These are phyloP conservation scores for Coleophoma cylindrospora DNA, from an alignment of 2,329 filamentous ascomycete genomes.

Conservation along the genomic window DNA sequence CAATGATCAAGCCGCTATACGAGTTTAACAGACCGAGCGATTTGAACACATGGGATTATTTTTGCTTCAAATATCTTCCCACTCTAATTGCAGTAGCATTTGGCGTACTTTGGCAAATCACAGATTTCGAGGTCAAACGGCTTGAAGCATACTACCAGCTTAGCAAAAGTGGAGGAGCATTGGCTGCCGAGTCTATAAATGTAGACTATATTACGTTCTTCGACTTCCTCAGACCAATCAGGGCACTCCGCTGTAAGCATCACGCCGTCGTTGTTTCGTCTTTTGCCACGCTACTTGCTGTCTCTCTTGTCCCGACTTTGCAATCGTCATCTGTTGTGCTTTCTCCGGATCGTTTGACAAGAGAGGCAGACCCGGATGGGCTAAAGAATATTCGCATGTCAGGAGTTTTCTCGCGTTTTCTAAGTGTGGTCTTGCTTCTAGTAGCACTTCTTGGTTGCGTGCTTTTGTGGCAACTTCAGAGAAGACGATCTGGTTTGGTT, in stretches of 20 bases:
- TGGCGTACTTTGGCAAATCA: conserved; percentile 62
- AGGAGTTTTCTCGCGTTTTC: conserved; percentile 53
- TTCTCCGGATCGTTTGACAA: conserved; percentile 42
- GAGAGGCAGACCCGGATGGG: conserved; percentile 34
- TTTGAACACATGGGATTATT: conserved; percentile 47
- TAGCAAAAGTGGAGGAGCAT: conserved; percentile 52
- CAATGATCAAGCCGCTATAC: conserved; percentile 32
- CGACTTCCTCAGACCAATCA: conserved; percentile 59
- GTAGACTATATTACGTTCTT: conserved; percentile 69
- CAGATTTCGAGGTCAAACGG: conserved; percentile 62
- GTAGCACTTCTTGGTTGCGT: conserved; percentile 53
- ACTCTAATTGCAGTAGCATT: conserved; percentile 57
- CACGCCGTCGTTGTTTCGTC: conserved; percentile 66
- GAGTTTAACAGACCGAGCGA: conserved; percentile 44
- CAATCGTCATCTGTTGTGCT: conserved; percentile 59
- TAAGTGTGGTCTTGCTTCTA: conserved; percentile 50
- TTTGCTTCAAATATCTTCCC: conserved; percentile 58
- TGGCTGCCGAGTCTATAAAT: conserved; percentile 63
- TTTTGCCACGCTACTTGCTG: conserved; percentile 57
- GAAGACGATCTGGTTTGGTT: conserved; percentile 59
- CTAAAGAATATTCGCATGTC: conserved; percentile 52
- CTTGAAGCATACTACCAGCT: conserved; percentile 64
- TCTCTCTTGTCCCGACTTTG: conserved; percentile 64
- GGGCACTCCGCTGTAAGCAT: conserved; percentile 56
- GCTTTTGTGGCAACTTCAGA: conserved; percentile 56